A percentile compares a stretch with the other conserved stretches of the same genome.
phyloP scores from a whole-genome alignment of 2,329 filamentous ascomycete genomes.

The Curvularia spicifera region DNA sequence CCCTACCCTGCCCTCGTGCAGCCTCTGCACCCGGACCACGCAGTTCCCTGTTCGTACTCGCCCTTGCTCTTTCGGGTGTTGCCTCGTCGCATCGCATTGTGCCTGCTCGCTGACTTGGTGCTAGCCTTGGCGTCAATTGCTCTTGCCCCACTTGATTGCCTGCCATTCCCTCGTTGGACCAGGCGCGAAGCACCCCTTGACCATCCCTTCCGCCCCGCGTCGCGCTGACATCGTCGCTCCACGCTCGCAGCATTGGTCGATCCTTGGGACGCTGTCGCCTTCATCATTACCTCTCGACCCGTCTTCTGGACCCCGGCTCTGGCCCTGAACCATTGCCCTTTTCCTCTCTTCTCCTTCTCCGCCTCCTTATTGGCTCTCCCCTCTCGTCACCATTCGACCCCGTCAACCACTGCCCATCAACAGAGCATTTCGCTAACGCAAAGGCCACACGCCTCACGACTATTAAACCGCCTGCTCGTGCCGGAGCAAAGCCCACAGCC shows the following conservation, averaged over 20 bases:
- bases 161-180: constrained; percentile 33
- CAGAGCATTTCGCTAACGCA: constrained; percentile 13
- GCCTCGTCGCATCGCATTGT: background rate
- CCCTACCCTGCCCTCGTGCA: constrained; percentile 28
- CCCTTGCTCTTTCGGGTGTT: background rate
- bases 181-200: constrained; percentile 25
- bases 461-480: constrained; percentile 4
- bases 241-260: constrained; percentile 27
- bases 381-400: constrained; percentile 25
- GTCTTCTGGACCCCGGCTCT: constrained; percentile 1
- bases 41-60: background rate
- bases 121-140: constrained; percentile 29
- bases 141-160: constrained; percentile 34
- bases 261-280: constrained; percentile 1
- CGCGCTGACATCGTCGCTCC: constrained; percentile 19
- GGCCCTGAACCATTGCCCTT: constrained; percentile 5
- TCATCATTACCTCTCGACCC: constrained; percentile 17
- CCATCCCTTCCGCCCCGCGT: constrained; percentile 17
- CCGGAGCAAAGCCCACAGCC: constrained; percentile 9
- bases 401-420: constrained; percentile 14
- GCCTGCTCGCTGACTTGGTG: constrained; percentile 21
- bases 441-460: background rate
- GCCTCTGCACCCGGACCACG: background rate
- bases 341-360: background rate
- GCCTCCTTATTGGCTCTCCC: constrained; percentile 16